Percentiles rank a stretch among this genome's conserved stretches.
phyloP scores from a whole-genome alignment of 2,329 filamentous ascomycete species.

The Xylariomycetidae sp. region DNA sequence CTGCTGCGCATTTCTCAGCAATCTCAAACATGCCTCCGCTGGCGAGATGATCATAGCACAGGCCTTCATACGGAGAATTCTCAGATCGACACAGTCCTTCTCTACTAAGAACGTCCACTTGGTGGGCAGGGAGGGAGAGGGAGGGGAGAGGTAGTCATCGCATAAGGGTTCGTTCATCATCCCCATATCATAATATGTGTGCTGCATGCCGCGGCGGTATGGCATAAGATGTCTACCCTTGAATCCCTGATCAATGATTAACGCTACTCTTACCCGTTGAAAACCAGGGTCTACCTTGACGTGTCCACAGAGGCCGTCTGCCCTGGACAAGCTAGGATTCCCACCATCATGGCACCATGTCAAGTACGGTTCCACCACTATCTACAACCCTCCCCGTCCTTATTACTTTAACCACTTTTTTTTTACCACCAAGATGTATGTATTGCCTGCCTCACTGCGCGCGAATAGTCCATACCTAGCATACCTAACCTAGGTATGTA shows the following conservation, averaged over 20 bases:
- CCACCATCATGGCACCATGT: conserved; percentile 27
- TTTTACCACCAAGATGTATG: no score
- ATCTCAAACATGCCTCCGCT: conserved; percentile 17
- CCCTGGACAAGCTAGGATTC: conserved; percentile 20
- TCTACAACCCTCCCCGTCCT: conserved; percentile 19
- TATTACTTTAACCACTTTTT: no score
- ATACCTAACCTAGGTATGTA: no score
- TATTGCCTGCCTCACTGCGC: no score
- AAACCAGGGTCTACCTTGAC: conserved; percentile 24
- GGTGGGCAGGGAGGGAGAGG: no score
- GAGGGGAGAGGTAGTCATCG: no score
- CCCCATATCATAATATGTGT: conserved; percentile 1
- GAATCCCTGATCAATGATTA: conserved; percentile 26
- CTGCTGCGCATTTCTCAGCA: conserved; percentile 21
- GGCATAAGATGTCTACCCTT: conserved; percentile 17
- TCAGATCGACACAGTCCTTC: conserved; percentile 18
- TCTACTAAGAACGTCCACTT: no score
- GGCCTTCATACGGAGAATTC: conserved; percentile 22
- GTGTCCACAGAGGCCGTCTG: conserved; percentile 20
- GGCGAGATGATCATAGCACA: conserved; percentile 18
- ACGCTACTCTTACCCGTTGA: conserved; percentile 22
- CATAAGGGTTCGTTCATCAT: no score
- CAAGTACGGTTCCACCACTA: conserved; percentile 18
- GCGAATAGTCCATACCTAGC: no score
- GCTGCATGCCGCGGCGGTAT: conserved; percentile 6